Base-by-base conservation (phyloP, 768 basidiomycete species). In the Mycena rosella region DNA sequence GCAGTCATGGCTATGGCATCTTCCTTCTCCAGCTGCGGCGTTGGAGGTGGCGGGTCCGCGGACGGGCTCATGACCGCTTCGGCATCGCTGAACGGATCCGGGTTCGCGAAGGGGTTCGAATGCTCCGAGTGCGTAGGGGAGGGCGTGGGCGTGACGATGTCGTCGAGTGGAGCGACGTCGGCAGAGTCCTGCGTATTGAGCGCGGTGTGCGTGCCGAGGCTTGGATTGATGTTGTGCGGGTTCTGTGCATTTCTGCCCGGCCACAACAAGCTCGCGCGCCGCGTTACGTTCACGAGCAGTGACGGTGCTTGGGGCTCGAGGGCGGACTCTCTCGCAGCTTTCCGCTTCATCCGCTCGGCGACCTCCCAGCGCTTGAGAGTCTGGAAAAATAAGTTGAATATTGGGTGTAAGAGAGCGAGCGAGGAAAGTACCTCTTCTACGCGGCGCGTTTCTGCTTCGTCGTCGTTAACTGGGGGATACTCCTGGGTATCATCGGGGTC, bases 301-400 rank as follows among this genome's bases (percentile, higher is more conserved):
- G 91, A 53, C 88, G 6, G 84, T 73, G 15, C 72, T 49, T 13
- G 75, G 22, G 74, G 69, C 22, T 78, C 70, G 7, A 72, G 48
- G 42, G 70, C 57, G 6, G 90, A 89, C 62, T 89, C 90, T 61
- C 94, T 86, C 4, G 87, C 89, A 38, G 86, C 84, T 78, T 90
- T 94, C 80, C 94, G 87, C 65, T 92, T 86, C 72, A 89, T 89
- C 22, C 91, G 86, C 74, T 95, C 94, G 44, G 88, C 88, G 51
- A 88, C 80, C 72, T 95, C 94, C 94, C 93, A 95, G 47, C 86
- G 86, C 70, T 86, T 84, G 29, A 96, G 83, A 65, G 88, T 95
- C 94, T 95, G 38, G 32, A 34, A 77, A 59, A 36, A 47, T 70
- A 64, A 27, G 38, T 59, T 57, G 42, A 57, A 58, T 64, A 63